Base-by-base conservation (phyloP, 495 filamentous ascomycete species). In the Amphirosellinia nigrospora region DNA sequence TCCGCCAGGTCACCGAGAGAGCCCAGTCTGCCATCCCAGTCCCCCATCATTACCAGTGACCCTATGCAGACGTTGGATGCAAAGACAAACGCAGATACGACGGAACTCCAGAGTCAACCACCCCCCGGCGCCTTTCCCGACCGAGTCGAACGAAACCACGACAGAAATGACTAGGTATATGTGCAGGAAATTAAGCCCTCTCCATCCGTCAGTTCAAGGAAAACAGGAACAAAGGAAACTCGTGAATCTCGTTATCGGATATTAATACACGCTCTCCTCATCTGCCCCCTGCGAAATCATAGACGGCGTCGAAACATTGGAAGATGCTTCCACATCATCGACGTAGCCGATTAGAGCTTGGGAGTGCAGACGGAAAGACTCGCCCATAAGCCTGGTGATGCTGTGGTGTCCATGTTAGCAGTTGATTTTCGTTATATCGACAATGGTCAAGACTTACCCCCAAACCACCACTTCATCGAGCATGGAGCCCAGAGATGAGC, bases 401-500 rank as follows among this genome's bases (percentile, higher is more conserved):
- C 96, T 99, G 72, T 10, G 75, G 43, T 52, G 11, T 11, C 3
- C 38, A 46, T 58, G 80, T 91, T 85, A 91, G 91, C 72, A 77
- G 64, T 16, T 1, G 46, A 65, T 28, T 65, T 53, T 68, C 50
- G 64, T 68, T 41, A 19, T 46, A 7, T 58, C 34, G 45, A 41
- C 56, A 66, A 58, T 53, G 53, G 61, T 41, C 52, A 32, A 46
- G 43, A 86, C 87, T 85, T 84, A 88, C 86, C 96, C 96, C 96
- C 96, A 99, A 68, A 99, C 96, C 73, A 98, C 95, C 70, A 98
- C 96, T 80, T 97, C 96, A 80, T 98, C 95, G 73, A 99, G 88
- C 91, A 98, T 98, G 71, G 93, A 93, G 79, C 96, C 96, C 96
- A 99, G 68, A 98, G 88, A 78, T 92, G 89, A 74, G 96, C 94